Conservation (phyloP, 2,329 filamentous ascomycete genomes). For the Malbranchea cinnamomea region DNA sequence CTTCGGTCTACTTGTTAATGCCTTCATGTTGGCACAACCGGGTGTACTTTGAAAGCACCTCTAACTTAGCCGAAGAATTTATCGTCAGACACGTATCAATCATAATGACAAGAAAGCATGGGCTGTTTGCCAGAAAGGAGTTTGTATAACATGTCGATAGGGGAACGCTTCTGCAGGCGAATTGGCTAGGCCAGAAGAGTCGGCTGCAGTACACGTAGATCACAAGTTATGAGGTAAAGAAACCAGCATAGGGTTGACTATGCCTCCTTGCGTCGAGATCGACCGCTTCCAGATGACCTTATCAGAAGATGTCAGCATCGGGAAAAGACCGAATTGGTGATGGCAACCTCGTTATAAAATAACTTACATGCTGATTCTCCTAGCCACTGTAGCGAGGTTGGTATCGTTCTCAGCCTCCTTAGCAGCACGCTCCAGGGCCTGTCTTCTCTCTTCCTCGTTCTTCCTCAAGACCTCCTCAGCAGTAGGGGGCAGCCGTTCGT, state of each 20-base stretch:
- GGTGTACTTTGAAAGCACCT: too few relatives aligned
- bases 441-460: conserved; percentile 64
- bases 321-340: background rate
- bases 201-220: too few relatives aligned
- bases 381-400: conserved; percentile 69
- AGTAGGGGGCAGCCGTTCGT: conserved; percentile 82
- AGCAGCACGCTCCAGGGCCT: conserved; percentile 72
- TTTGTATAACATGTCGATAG: too few relatives aligned
- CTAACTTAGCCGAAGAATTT: too few relatives aligned
- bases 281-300: conserved; percentile 27
- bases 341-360: background rate
- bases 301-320: background rate
- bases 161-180: too few relatives aligned
- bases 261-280: conserved; percentile 20
- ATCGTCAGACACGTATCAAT: too few relatives aligned
- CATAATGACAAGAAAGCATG: too few relatives aligned
- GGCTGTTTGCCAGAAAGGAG: too few relatives aligned
- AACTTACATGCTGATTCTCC: conserved; percentile 91
- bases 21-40: too few relatives aligned
- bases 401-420: conserved; percentile 86
- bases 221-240: too few relatives aligned
- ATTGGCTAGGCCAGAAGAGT: too few relatives aligned
- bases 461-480: conserved; percentile 81
- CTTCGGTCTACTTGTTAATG: too few relatives aligned
- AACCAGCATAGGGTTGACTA: conserved; percentile 3